Percentiles rank a stretch among this genome's conserved stretches.
Evolutionary conservation across 768 basidiomycete genomes (phyloP).

Genomic region (Agaricus blazei): DNA sequence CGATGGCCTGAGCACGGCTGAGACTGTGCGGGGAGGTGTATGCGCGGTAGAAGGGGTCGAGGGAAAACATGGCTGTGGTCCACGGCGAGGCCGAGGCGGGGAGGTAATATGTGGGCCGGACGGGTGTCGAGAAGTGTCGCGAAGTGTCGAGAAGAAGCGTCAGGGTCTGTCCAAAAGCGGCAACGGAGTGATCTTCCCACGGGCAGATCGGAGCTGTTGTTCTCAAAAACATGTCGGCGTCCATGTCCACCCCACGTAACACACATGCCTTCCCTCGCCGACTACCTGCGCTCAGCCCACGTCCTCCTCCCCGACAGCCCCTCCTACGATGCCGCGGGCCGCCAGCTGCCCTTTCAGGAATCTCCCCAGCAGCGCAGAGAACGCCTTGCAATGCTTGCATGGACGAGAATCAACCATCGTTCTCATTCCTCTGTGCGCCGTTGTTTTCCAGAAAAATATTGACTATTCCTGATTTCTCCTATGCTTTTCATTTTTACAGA

Average conservation of each 20-base stretch:
- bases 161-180: not conserved
- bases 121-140: not conserved
- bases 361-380: constrained; percentile 41
- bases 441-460: not conserved
- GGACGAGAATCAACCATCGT: not conserved
- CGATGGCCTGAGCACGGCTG: constrained; percentile 22
- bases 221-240: constrained; percentile 4
- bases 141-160: not conserved
- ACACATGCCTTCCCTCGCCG: constrained; percentile 18
- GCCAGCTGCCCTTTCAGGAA: constrained; percentile 41
- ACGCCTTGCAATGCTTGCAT: constrained; percentile 32
- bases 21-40: constrained; percentile 21
- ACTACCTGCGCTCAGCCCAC: constrained; percentile 20
- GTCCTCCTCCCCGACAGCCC: constrained; percentile 20
- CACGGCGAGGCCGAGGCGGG: not conserved
- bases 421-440: not conserved
- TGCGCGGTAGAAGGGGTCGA: constrained; percentile 8
- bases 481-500: not conserved
- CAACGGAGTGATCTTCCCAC: not conserved
- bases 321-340: constrained; percentile 36
- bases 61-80: not conserved
- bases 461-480: not conserved
- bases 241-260: constrained; percentile 8
- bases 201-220: constrained; percentile 12
- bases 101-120: not conserved